Evolutionary conservation across 129 eudicot genomes (phyloP), one percentile per base, ranked within the genome.

Genomic region (Tagetes erecta): DNA sequence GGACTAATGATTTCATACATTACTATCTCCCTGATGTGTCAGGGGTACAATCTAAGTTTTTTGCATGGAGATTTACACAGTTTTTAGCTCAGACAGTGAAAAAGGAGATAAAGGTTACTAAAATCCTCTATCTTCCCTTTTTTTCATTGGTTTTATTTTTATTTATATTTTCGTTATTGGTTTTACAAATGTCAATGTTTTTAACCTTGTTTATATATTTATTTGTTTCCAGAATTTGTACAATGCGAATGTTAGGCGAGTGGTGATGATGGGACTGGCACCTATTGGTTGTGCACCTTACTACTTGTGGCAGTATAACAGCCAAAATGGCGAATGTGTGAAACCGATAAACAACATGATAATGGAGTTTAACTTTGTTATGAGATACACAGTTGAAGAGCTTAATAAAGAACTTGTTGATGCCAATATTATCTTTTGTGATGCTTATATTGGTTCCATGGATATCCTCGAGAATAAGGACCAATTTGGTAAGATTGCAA

Each of bases 231-330:
- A 88, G 97, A 86, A 86, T 68, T 70, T 93, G 81, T 88, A 90
- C 81, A 83, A 83, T 59, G 86, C 86, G 34, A 86, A 85, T 55
- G 98, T 86, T n/a, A 86, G 98, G 83, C 86, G 84, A 71, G 89
- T 94, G 74, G 97, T 90, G 70, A 85, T 94, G 68, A 91, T 89
- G 95, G 98, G 98, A 67, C 71, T 88, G 68, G 96, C 98, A 11
- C 98, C 97, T 3, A 71, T 94, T 41, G 98, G 97, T 31, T 94
- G 98, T 80, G 96, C 98, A 31, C 98, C 98, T 64, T 89, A 84
- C 80, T 94, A 88, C 83, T 71, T 94, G 82, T 94, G 96, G 97
- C 74, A 84, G 74, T 88, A 90, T 39, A 70, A 71, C 53, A 94
- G 97, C 76, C 63, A 60, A 38, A 69, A 85, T 65, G 98, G 98